A percentile compares a stretch with the other conserved stretches of the same genome.
Conservation (phyloP, 176 grass and related monocot species). For the Calamus simplicifolius region DNA sequence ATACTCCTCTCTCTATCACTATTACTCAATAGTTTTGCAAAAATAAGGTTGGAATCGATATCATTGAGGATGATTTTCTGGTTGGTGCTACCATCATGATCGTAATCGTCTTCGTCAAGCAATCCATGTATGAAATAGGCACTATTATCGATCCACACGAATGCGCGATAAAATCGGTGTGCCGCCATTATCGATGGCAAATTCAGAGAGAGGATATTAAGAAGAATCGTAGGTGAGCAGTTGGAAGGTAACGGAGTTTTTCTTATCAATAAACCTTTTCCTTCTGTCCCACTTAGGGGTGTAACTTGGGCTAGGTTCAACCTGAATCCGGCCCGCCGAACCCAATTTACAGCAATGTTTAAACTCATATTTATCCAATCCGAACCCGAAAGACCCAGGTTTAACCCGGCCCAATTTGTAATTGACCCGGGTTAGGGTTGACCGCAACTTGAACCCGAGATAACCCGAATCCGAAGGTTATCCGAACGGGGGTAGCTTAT, state of each 20-base stretch:
- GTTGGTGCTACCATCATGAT: background rate
- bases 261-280: constrained; percentile 39
- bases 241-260: constrained; percentile 70
- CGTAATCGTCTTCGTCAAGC: background rate
- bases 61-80: background rate
- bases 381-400: no score
- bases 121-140: constrained; percentile 58
- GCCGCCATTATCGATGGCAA: constrained; percentile 12
- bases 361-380: no score
- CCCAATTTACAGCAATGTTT: no score
- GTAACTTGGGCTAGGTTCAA: no score
- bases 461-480: no score
- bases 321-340: no score
- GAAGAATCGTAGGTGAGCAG: constrained; percentile 62
- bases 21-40: constrained; percentile 17
- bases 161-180: no score
- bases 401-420: no score
- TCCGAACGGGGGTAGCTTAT: no score
- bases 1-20: background rate
- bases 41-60: constrained; percentile 28
- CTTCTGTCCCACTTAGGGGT: no score
- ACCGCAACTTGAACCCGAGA: no score
- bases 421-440: no score
- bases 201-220: background rate
- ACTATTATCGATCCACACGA: constrained; percentile 76